Evolutionary conservation across 1,284 basidiomycete genomes (phyloP), one percentile per base, ranked within the genome.

Genomic region (Golubevia pallescens): DNA sequence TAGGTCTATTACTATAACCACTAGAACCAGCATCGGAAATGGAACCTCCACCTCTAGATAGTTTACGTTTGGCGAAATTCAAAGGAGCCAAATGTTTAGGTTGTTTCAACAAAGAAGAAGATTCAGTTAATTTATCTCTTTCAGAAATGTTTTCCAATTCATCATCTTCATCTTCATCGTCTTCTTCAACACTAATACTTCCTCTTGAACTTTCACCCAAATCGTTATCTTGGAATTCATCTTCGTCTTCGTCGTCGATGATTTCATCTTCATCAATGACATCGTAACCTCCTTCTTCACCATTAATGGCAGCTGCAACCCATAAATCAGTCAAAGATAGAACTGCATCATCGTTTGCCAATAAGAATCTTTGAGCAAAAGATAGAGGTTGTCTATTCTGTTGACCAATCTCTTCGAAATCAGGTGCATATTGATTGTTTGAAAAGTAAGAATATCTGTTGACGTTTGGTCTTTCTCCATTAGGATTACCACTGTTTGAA

Each of bases 261-360:
- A n/a, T n/a, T n/a, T n/a, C n/a, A 14, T 75, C 77, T 34, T 78
- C 75, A 23, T 75, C 74, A 16, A 65, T 55, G 10, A 54, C 60
- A 14, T n/a, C 21, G 63, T 81, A 77, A 14, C 66, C 68, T n/a
- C n/a, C n/a, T 3, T 81, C 80, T 19, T 80, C 80, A 21, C 68
- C 74, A 53, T 80, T 79, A 61, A 81, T 79, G 14, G 82, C 82
- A 8, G 82, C 81, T 6, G 82, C 80, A 3, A 85, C 81, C 82
- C 82, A 85, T 1, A 85, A 73, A 66, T 85, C 82, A 1, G 81
- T 76, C 38, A 85, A 71, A 13, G 71, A 69, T 28, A 77, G 69
- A 16, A 85, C 77, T 10, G 75, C 74, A 61, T 85, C 82, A 63
- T 85, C 82, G 62, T 85, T 82, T 3, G 82, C 79, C 14, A 85